A percentile compares a stretch with the other conserved stretches of the same genome.
Evolutionary conservation across 352 stramenopile species (phyloP).

Genomic region (Aphanomyces cochlioides): DNA sequence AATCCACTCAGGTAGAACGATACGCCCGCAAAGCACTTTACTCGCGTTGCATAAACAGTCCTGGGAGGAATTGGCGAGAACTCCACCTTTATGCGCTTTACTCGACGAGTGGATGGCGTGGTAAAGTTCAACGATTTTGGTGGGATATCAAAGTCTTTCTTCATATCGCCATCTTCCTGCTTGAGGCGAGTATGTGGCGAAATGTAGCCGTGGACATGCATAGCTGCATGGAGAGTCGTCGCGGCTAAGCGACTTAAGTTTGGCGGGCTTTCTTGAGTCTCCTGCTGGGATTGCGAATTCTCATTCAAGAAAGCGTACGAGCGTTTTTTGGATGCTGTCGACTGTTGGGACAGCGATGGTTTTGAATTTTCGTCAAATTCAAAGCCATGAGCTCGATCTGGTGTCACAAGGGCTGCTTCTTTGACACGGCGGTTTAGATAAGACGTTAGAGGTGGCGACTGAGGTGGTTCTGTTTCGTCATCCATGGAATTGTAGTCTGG

Average conservation of each 20-base stretch:
- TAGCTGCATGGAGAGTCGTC: conserved; percentile 1
- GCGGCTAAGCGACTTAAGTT: not conserved
- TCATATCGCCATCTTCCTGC: not conserved
- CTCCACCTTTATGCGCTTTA: not conserved
- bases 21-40: not conserved
- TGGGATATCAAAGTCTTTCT: conserved; percentile 4
- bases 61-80: conserved; percentile 1
- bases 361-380: conserved; percentile 21
- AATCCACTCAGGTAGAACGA: conserved; percentile 22
- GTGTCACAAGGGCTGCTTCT: not conserved
- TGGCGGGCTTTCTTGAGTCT: conserved; percentile 9
- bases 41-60: not conserved
- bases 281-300: conserved; percentile 16
- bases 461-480: not conserved
- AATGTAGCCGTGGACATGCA: conserved; percentile 19
- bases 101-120: not conserved
- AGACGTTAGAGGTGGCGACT: too few relatives aligned
- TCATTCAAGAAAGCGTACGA: conserved; percentile 3
- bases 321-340: not conserved
- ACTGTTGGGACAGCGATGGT: not conserved
- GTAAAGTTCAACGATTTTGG: not conserved
- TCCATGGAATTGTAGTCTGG: not conserved
- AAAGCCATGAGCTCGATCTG: not conserved
- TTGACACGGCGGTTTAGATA: not conserved
- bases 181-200: not conserved